A percentile compares a stretch with the other conserved stretches of the same genome.
These are phyloP conservation scores for Yamadazyma diddensiae DNA, from an alignment of 1,139 yeast genomes.

Conservation along the genomic window DNA sequence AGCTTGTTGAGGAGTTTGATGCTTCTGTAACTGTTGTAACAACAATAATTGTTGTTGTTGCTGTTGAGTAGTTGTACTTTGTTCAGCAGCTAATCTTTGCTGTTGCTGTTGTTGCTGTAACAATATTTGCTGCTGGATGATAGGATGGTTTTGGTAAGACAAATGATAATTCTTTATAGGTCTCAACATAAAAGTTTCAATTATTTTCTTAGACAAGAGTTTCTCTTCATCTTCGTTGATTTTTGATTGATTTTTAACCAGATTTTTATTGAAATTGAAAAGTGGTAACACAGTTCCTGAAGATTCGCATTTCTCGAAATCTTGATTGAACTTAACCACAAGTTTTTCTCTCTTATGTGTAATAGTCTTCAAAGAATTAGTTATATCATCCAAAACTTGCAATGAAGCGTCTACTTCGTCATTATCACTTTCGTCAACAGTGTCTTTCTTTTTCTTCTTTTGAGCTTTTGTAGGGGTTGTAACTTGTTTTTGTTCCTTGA, in stretches of 20 bases:
- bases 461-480: conserved; percentile 22
- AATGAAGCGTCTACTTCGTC: conserved; percentile 40
- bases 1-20: conserved; percentile 14
- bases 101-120: conserved; percentile 28
- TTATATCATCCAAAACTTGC: conserved; percentile 37
- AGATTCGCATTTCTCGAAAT: conserved; percentile 27
- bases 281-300: conserved; percentile 31
- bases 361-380: conserved; percentile 31
- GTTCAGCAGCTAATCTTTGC: conserved; percentile 12
- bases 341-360: conserved; percentile 28
- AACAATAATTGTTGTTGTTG: conserved; percentile 28
- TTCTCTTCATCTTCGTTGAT: conserved; percentile 34
- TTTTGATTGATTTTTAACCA: conserved; percentile 16
- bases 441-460: conserved; percentile 27
- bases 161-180: conserved; percentile 48
- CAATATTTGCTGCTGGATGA: conserved; percentile 38
- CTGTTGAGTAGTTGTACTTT: conserved; percentile 13
- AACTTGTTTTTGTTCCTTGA: conserved; percentile 41
- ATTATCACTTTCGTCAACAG: conserved; percentile 40
- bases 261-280: conserved; percentile 31
- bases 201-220: conserved; percentile 38
- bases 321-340: conserved; percentile 24
- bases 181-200: conserved; percentile 40
- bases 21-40: conserved; percentile 28
- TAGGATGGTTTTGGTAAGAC: conserved; percentile 47